Base-by-base conservation (phyloP, 2,329 filamentous ascomycete genomes). In the Leptographium procerum region DNA sequence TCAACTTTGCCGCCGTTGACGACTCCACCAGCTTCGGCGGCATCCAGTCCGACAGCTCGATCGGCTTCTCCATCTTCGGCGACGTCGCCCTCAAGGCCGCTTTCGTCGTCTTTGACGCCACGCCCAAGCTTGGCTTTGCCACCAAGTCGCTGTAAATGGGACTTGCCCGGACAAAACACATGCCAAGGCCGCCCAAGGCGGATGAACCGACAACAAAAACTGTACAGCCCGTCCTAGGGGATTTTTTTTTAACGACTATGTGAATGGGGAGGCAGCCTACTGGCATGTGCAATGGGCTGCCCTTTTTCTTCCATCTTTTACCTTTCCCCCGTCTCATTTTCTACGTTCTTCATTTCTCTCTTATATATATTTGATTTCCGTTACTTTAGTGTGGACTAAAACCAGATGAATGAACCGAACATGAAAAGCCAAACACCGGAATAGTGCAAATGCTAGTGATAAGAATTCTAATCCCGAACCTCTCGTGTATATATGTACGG, bases 11-110 rank as follows among this genome's bases (percentile, higher is more conserved):
- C 1, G 67, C 72, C 28, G 69, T 75, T 22, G 75, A 40, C 61
- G 71, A 65, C 11, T 67, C 65, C 4, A 73, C 59, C 43, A 88
- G 85, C 77, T 87, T 77, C 65, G 86, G 86, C 60, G 85, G 85
- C 54, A 77, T 89, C 58, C 86, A 88, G 75, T 52, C 40, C 26
- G 58, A 59, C 60, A 19, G 45, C 19, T 60, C 29, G 28, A 62
- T 67, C 28, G 64, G 65, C 48, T 59, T 66, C 59, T 61, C 62
- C 61, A 66, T 67, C 61, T 67, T 64, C 29, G 66, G 66, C 11
- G 64, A 65, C 24, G 62, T 66, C 4, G 63, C 64, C 7, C 64
- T 66, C 51, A 66, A 67, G 64, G 65, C 65, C 1, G 63, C 64
- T 19, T 63, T 64, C 26, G 66, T 66, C 11, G 64, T 66, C 55